Base-by-base conservation (phyloP, 768 basidiomycete species). In the Hebeloma cylindrosporum region DNA sequence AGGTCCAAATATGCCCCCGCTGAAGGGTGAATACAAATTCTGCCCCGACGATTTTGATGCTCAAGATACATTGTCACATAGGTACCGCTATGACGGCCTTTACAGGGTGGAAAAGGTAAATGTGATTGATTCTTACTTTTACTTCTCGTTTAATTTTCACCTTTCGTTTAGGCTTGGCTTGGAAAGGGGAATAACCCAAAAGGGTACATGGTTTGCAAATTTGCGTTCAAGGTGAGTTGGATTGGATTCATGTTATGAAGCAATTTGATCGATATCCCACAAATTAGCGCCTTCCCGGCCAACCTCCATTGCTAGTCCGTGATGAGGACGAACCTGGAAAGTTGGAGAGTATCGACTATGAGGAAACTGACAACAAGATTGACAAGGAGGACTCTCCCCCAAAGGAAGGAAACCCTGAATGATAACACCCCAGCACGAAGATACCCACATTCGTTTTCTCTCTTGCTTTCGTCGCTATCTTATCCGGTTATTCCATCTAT, bases 51-150 rank as follows among this genome's bases (percentile, higher is more conserved):
- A 16, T 22, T 7, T 13, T 13, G 2, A 8, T 14, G 16, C 3
- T 26, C 3, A 17, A 11, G 20, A n/a, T 1, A 25, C 17, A 7
- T 33, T 9, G n/a, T 36, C 17, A 45, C 27, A 30, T 36, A 88
- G 88, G 18, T 96, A 93, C 60, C 82, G 92, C 7, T 96, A 96
- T 58, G 93, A 95, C 54, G 93, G 93, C 1, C 71, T 96, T 8
- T 96, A 95, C 59, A 67, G 58, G 2, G 85, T 92, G 11, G 85
- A 85, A 63, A 82, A 82, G 71, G 88, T 79, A 48, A 37, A 67
- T 31, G 9, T 20, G 7, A 14, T 29, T 28, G 18, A 13, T 16
- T 13, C 4, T 8, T n/a, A 5, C 13, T 20, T 16, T 40, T 26
- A 6, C 18, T 22, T n/a, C 6, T 26, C 21, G 13, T 26, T 28